Evolutionary conservation across 805 yeast genomes (phyloP).

Genomic region (Lipomyces spencermartinsiae): DNA sequence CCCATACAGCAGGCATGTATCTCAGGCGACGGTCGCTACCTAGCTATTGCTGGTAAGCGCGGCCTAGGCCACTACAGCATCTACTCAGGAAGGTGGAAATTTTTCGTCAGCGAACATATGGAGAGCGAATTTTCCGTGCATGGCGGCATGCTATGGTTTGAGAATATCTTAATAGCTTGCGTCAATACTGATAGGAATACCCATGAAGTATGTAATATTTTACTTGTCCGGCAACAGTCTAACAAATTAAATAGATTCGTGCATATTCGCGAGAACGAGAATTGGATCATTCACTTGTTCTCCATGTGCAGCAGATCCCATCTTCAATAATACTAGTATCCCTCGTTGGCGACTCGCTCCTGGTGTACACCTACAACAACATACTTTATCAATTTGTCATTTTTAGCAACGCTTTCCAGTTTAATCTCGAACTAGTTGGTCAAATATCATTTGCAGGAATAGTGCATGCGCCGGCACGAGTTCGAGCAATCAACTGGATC

Average conservation of each 20-base stretch:
- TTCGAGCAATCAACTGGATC: constrained; percentile 47
- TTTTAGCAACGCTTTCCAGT: constrained; percentile 31
- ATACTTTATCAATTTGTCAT: constrained; percentile 43
- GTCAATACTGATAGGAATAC: constrained; percentile 42
- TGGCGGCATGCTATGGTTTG: constrained; percentile 51
- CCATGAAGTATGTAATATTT: constrained; percentile 29
- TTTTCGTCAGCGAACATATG: constrained; percentile 48
- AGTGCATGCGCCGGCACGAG: constrained; percentile 49
- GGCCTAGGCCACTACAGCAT: constrained; percentile 55
- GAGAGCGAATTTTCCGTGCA: constrained; percentile 47
- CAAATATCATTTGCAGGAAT: constrained; percentile 48
- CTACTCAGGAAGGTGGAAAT: constrained; percentile 55
- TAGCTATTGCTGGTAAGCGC: constrained; percentile 58
- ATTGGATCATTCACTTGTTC: constrained; percentile 44
- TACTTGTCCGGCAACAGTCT: neutral
- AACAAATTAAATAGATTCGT: constrained; percentile 41
- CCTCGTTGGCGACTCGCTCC: constrained; percentile 43
- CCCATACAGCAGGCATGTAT: constrained; percentile 52
- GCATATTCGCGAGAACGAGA: constrained; percentile 49
- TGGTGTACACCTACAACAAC: constrained; percentile 48
- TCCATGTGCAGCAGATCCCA: constrained; percentile 44
- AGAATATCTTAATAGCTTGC: constrained; percentile 47
- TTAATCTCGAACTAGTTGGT: constrained; percentile 43
- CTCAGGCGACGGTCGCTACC: constrained; percentile 55
- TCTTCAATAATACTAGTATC: constrained; percentile 45